A percentile compares a stretch with the other conserved stretches of the same genome.
Conservation (phyloP, 75 land plant genomes). For the Cupressus sempervirens region DNA sequence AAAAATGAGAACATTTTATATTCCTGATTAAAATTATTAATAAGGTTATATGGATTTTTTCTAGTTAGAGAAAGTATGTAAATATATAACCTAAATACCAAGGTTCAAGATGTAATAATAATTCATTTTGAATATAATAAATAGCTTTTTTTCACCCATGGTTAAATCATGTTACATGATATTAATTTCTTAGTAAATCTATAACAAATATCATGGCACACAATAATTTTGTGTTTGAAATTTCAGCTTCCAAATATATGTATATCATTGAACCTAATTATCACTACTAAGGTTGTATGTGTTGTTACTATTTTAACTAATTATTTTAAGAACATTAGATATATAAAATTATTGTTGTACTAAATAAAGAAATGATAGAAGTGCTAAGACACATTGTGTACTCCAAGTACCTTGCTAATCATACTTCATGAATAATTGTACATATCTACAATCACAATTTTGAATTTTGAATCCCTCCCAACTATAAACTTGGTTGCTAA, state of each 20-base stretch:
- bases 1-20: background rate
- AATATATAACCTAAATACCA: no score
- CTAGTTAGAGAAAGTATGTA: background rate
- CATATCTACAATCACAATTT: background rate
- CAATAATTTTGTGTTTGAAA: no score
- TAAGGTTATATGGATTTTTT: background rate
- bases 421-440: no score
- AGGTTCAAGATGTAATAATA: background rate
- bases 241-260: background rate
- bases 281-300: background rate
- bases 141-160: background rate
- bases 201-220: no score
- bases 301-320: no score
- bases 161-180: no score
- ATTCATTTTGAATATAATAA: no score
- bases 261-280: background rate
- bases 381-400: background rate
- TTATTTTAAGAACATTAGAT: background rate
- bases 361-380: background rate
- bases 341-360: no score
- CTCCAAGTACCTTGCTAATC: background rate
- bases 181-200: no score
- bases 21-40: no score
- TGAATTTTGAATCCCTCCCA: background rate
- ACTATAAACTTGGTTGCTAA: background rate